Percentiles rank a stretch among this genome's conserved stretches.
phyloP scores from a whole-genome alignment of 148 eudicot species.

The Simmondsia chinensis region DNA sequence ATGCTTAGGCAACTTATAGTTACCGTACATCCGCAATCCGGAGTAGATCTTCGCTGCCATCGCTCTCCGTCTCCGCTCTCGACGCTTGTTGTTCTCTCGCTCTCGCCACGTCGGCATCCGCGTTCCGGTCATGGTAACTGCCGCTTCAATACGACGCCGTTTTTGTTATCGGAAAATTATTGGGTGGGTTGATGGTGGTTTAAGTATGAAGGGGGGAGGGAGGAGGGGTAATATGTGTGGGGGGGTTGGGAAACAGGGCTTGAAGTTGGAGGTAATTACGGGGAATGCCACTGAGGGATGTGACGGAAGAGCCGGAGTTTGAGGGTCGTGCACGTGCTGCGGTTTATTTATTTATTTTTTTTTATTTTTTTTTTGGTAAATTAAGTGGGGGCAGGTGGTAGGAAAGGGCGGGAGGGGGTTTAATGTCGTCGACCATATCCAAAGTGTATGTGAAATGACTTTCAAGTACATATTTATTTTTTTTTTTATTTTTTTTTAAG shows the following conservation, averaged over 20 bases:
- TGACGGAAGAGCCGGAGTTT: conserved; percentile 2
- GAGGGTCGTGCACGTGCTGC: conserved; percentile 23
- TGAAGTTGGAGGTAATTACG: conserved; percentile 7
- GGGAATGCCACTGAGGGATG: not conserved
- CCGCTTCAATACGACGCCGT: too few relatives aligned
- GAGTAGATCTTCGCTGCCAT: conserved; percentile 90
- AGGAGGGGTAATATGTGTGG: not conserved
- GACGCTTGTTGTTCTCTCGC: conserved; percentile 82
- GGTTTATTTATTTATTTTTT: not conserved
- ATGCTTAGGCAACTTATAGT: conserved; percentile 80
- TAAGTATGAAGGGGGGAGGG: not conserved
- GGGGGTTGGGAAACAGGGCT: conserved; percentile 1
- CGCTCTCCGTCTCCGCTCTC: conserved; percentile 86
- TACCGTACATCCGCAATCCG: conserved; percentile 74
- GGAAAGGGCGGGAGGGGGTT: too few relatives aligned
- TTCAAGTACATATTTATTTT: too few relatives aligned
- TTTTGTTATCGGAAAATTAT: not conserved
- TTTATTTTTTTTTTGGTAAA: too few relatives aligned
- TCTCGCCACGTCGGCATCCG: conserved; percentile 95
- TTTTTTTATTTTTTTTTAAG: too few relatives aligned
- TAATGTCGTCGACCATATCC: too few relatives aligned
- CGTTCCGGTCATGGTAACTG: conserved; percentile 75
- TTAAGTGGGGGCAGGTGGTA: not conserved
- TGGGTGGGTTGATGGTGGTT: not conserved
- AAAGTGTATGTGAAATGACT: too few relatives aligned